phyloP scores from a whole-genome alignment of 192 early-diverging fungal species.

The Podila minutissima region DNA sequence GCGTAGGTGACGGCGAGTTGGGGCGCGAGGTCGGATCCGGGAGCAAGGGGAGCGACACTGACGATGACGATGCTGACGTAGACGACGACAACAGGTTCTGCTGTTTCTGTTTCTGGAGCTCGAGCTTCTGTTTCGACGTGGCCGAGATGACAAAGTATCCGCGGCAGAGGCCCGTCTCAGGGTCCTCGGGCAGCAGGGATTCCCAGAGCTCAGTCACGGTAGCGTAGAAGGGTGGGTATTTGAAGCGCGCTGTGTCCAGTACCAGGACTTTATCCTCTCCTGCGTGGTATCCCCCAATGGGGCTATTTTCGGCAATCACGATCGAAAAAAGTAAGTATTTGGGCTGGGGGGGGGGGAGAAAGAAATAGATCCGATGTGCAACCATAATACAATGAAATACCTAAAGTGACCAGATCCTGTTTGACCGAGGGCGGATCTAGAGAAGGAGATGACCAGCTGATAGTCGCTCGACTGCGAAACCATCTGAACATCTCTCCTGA shows the following conservation, averaged over 20 bases:
- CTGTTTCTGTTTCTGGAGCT: slow-evolving; percentile 12
- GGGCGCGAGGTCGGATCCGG: not conserved
- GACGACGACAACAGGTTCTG: slow-evolving; percentile 4
- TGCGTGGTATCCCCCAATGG: slow-evolving; percentile 85
- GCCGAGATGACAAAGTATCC: slow-evolving; percentile 89
- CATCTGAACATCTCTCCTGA: slow-evolving; percentile 76
- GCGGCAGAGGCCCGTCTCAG: slow-evolving; percentile 79
- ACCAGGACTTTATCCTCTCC: slow-evolving; percentile 81
- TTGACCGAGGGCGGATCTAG: slow-evolving; percentile 77
- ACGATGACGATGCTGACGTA: not conserved
- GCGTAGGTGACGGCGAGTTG: slow-evolving; percentile 1
- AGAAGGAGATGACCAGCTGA: slow-evolving; percentile 92
- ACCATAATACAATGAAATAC: slow-evolving; percentile 2
- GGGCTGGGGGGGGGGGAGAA: not conserved
- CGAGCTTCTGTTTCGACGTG: slow-evolving; percentile 18
- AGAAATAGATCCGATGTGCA: not conserved
- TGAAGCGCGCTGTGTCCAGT: slow-evolving; percentile 89
- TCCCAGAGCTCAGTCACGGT: slow-evolving; percentile 78
- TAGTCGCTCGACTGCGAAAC: slow-evolving; percentile 75
- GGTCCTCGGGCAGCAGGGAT: slow-evolving; percentile 84
- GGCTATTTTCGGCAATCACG: slow-evolving; percentile 26
- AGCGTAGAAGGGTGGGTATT: slow-evolving; percentile 92
- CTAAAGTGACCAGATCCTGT: slow-evolving; percentile 95
- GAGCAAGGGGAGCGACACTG: not conserved
- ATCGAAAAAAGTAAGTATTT: slow-evolving; percentile 4